Base-by-base conservation (phyloP, 2,329 filamentous ascomycete species). In the Didymella arachidicola region DNA sequence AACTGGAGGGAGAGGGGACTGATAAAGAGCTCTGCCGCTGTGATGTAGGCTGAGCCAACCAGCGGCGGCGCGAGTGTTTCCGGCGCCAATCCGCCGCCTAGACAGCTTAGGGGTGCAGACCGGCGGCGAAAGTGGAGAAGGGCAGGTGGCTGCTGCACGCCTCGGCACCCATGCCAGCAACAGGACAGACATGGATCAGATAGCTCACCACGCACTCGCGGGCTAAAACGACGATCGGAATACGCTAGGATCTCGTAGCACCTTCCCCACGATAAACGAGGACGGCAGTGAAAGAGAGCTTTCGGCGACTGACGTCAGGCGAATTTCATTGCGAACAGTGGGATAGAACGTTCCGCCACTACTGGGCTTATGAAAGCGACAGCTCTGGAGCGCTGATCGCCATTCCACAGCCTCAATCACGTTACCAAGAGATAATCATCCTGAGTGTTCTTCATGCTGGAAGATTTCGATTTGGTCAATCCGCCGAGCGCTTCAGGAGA, bases 191-290 rank as follows among this genome's bases (percentile, higher is more conserved):
- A 59, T 42, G 56, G 50, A 49, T 59, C 39, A 46, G 56, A 59
- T 51, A 42, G 56, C 50, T 54, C 56, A 58, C 56, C 50, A 51
- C 43, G 47, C 45, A 55, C 38, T 58, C 44, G 57, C 42, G 56
- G 61, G 52, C 50, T 52, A 56, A 36, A 30, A 48, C 59, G 50
- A 48, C 55, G 47, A 63, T 67, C 59, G 44, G 36, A 60, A 48
- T 51, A 55, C 66, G 61, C 63, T 67, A 65, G 55, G 53, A 69
- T 67, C 64, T 63, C 52, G 66, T 65, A 60, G 58, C 57, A 66
- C 63, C 55, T 47, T 54, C 54, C 61, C 50, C 58, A 54, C 65
- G 67, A 67, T 69, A 61, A 60, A 64, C 65, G 65, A 69, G 58
- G 58, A 51, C 55, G 60, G 41, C 43, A 27, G 22, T 60, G 57